phyloP scores from a whole-genome alignment of 225 moss, liverwort and hornwort species.

The Marchantia polymorpha region DNA sequence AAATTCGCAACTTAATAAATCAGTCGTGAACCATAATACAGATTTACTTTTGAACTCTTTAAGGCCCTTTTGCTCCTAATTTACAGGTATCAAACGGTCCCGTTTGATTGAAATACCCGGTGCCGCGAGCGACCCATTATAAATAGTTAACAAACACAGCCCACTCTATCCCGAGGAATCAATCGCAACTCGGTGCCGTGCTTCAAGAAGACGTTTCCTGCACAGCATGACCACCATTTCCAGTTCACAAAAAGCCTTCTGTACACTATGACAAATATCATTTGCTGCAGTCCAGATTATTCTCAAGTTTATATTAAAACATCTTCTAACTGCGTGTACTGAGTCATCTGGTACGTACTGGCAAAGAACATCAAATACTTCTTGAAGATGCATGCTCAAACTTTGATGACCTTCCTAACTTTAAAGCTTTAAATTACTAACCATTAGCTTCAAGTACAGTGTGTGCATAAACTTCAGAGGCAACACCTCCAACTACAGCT shows the following conservation, averaged over 20 bases:
- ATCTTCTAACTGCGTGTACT: too few relatives aligned
- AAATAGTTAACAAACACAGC: slow-evolving; percentile 16
- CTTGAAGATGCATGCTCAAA: too few relatives aligned
- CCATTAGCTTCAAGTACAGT: too few relatives aligned
- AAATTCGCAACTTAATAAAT: not conserved
- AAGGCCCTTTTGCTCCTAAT: not conserved
- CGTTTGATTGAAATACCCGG: not conserved
- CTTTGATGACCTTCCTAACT: too few relatives aligned
- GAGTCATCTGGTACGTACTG: too few relatives aligned
- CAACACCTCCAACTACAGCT: too few relatives aligned
- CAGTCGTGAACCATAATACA: not conserved
- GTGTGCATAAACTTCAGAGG: too few relatives aligned
- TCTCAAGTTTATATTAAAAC: not conserved
- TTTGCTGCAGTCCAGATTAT: too few relatives aligned
- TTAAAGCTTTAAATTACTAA: too few relatives aligned
- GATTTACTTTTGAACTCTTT: not conserved
- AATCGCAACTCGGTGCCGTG: slow-evolving; percentile 91
- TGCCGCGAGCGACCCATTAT: not conserved
- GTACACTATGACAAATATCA: not conserved
- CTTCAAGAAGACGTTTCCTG: slow-evolving; percentile 94
- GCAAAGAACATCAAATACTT: too few relatives aligned
- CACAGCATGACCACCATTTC: slow-evolving; percentile 1
- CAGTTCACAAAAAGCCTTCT: not conserved
- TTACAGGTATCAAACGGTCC: slow-evolving; percentile 6
- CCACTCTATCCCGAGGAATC: slow-evolving; percentile 96